Base-by-base conservation (phyloP, 2,329 filamentous ascomycete species). In the Pseudogymnoascus sp. region DNA sequence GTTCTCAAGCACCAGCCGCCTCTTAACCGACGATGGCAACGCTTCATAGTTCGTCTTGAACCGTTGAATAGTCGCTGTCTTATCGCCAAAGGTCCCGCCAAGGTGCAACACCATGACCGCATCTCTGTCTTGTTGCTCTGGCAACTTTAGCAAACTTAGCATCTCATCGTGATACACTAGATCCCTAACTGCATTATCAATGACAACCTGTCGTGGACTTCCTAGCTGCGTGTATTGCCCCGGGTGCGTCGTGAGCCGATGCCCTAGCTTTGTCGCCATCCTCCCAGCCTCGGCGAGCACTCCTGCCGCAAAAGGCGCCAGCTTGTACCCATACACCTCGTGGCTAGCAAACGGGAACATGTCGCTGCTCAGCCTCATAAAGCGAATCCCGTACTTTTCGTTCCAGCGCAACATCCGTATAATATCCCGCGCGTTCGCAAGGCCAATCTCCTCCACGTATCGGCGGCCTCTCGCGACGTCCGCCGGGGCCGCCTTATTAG, bases 271-370 rank as follows among this genome's bases (percentile, higher is more conserved):
- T 9, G 82, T 88, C 5, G 90, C 85, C 2, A 95, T 83, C 67
- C 77, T 84, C 1, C 92, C 92, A 6, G 83, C 89, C 65, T 92
- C 86, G 2, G 82, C 86, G 8, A 97, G 77, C 0, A 82, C 84
- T 12, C 91, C 85, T 0, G 88, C 83, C 0, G 92, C 92, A 70
- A 96, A 96, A 0, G 89, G 86, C 0, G 84, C 85, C 10, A 97
- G 78, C 65, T 83, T 87, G 72, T 97, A 97, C 0, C 92, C 92
- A 65, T 95, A 87, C 63, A 90, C 87, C 21, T 82, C 80, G 68
- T 97, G 92, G 64, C 89, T 95, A 1, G 92, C 92, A 71, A 96
- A 96, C 0, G 92, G 92, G 65, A 97, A 97, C 89, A 96, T 96
- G 67, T 96, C 92, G 59, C 90, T 95, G 66, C 90, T 95, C 18